These are phyloP conservation scores for Fusarium coffeatum DNA, from an alignment of 2,329 filamentous ascomycete species.

Conservation along the genomic window DNA sequence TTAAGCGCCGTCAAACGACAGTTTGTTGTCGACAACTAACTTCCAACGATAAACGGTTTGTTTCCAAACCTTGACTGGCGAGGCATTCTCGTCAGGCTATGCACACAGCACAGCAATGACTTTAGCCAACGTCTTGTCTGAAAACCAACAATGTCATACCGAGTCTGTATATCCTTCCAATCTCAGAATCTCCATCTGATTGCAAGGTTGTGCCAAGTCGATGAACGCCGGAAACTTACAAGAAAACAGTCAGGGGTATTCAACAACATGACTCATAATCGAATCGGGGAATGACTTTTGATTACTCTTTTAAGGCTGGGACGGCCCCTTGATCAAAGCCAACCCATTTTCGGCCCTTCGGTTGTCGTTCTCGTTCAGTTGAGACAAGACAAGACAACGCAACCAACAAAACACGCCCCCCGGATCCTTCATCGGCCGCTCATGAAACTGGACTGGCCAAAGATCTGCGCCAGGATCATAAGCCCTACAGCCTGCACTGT, in stretches of 20 bases:
- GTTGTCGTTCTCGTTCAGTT: conserved; percentile 4
- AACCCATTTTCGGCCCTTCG: conserved; percentile 10
- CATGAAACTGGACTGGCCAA: conserved; percentile 37
- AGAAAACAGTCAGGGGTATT: background rate
- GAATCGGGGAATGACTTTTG: background rate
- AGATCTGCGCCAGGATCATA: conserved; percentile 38
- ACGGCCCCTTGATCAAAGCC: background rate
- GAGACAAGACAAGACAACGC: background rate
- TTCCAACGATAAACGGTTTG: background rate
- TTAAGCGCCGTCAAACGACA: conserved; percentile 39
- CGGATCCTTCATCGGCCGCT: conserved; percentile 1
- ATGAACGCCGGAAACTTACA: background rate
- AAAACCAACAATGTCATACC: background rate
- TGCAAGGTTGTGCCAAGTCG: conserved; percentile 14
- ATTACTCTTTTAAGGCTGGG: conserved; percentile 19
- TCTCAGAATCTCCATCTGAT: background rate
- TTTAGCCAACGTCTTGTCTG: background rate
- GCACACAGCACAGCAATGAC: background rate
- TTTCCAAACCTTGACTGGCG: background rate
- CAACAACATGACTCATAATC: background rate
- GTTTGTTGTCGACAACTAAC: background rate
- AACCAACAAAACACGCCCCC: conserved; percentile 27
- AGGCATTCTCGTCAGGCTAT: conserved; percentile 30
- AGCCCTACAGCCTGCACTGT: conserved; percentile 22
- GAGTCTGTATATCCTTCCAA: background rate